Percentiles rank a stretch among this genome's conserved stretches.
Evolutionary conservation across 208 protist genomes (phyloP).

Genomic region (Angomonas ambiguus): DNA sequence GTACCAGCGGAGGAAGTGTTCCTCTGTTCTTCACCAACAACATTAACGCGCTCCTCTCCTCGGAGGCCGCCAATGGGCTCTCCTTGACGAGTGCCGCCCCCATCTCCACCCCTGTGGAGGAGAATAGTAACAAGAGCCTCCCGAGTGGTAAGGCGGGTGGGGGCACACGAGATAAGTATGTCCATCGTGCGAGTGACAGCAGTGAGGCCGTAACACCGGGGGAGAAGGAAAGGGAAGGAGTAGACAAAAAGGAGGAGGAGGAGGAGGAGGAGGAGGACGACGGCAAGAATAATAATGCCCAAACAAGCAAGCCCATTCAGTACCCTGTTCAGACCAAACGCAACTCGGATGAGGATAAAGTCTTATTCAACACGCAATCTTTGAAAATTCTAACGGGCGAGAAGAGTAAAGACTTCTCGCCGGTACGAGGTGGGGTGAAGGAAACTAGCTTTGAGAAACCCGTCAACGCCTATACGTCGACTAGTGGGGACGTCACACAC

Average conservation of each 20-base stretch:
- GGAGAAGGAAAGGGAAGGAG: neutral
- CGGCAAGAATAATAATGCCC: neutral
- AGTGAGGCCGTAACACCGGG: neutral
- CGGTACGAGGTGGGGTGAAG: neutral
- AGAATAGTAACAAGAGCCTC: neutral
- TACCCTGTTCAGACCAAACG: neutral
- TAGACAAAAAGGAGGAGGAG: neutral
- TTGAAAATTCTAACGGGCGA: neutral
- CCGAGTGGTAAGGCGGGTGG: neutral
- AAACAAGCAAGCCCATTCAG: neutral
- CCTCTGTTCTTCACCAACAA: neutral
- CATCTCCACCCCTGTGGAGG: neutral
- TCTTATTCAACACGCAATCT: neutral
- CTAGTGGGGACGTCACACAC: neutral
- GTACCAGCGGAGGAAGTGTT: constrained; percentile 2
- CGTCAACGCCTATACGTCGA: neutral
- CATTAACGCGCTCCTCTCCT: neutral
- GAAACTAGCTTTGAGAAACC: neutral
- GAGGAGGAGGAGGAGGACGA: neutral
- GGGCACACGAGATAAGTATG: neutral
- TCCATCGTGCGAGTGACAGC: neutral
- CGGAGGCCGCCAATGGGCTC: neutral
- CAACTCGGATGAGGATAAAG: neutral
- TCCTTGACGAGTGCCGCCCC: neutral
- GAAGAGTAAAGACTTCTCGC: neutral